Conservation (phyloP, 2,329 filamentous ascomycete genomes). For the Talaromyces amestolkiae region DNA sequence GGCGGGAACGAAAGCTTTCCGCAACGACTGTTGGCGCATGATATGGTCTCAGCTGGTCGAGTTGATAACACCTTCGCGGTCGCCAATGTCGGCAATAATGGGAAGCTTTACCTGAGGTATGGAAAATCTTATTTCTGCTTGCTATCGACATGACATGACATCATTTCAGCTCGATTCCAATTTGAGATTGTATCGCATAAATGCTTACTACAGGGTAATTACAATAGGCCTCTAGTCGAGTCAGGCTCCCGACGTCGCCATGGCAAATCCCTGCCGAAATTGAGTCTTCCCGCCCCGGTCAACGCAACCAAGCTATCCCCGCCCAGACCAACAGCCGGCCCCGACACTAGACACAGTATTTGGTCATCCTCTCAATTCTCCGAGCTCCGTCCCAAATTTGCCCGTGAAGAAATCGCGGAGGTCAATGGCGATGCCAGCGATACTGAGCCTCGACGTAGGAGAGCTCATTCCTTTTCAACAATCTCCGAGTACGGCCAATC, state of each 20-base stretch:
- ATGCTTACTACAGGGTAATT: slow-evolving; percentile 1
- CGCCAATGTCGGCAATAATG: slow-evolving; percentile 78
- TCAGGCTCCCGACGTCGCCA: slow-evolving; percentile 15
- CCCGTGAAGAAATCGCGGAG: slow-evolving; percentile 28
- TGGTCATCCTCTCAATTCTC: slow-evolving; percentile 45
- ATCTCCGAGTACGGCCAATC: slow-evolving; percentile 59
- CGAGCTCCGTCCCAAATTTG: slow-evolving; percentile 32
- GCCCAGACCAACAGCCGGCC: slow-evolving; percentile 30
- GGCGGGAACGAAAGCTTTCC: slow-evolving; percentile 53
- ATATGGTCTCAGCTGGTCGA: slow-evolving; percentile 60
- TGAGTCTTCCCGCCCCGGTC: slow-evolving; percentile 53
- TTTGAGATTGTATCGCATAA: background rate
- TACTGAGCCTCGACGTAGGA: slow-evolving; percentile 48
- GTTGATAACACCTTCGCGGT: slow-evolving; percentile 74
- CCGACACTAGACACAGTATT: slow-evolving; percentile 35
- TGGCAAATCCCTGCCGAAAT: slow-evolving; percentile 10
- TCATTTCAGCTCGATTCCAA: background rate
- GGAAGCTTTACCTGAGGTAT: slow-evolving; percentile 77
- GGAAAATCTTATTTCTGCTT: slow-evolving; percentile 10
- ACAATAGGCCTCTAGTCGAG: slow-evolving; percentile 37
- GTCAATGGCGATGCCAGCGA: slow-evolving; percentile 25
- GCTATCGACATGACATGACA: background rate
- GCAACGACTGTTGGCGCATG: slow-evolving; percentile 46
- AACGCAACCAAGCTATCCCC: slow-evolving; percentile 54
- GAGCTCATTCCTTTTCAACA: slow-evolving; percentile 75